phyloP scores from a whole-genome alignment of 768 basidiomycete species.

The Leccinum boreale region DNA sequence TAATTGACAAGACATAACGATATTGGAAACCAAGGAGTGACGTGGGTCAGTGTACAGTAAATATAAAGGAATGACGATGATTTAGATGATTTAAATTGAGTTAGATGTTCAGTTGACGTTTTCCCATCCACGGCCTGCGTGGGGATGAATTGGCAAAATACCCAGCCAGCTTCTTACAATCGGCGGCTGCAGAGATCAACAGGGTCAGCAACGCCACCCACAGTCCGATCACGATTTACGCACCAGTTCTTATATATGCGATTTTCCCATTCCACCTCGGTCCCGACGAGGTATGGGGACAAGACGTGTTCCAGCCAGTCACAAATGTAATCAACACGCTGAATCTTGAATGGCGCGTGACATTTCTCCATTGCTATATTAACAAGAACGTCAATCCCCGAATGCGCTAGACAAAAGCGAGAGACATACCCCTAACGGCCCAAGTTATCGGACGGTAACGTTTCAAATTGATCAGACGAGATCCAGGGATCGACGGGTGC shows the following conservation, averaged over 20 bases:
- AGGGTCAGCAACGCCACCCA: not conserved
- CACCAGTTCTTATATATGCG: constrained; percentile 30
- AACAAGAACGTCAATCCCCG: not conserved
- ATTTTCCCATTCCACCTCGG: constrained; percentile 27
- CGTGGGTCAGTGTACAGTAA: not conserved
- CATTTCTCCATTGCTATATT: constrained; percentile 45
- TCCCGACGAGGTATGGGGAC: constrained; percentile 25
- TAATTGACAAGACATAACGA: constrained; percentile 8
- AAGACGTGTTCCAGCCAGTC: constrained; percentile 39
- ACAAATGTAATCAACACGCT: constrained; percentile 32
- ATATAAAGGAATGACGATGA: not conserved
- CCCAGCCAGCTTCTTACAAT: not conserved
- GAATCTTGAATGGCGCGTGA: constrained; percentile 41
- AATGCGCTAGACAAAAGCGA: not conserved
- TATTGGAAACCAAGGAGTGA: not conserved
- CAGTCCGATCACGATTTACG: not conserved
- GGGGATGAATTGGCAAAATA: not conserved
- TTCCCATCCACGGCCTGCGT: constrained; percentile 2
- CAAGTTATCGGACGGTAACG: constrained; percentile 38
- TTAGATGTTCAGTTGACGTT: not conserved
- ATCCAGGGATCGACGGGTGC: constrained; percentile 24
- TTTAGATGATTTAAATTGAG: not conserved
- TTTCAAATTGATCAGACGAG: constrained; percentile 37
- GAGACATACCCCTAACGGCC: constrained; percentile 38
- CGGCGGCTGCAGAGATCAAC: constrained; percentile 10